phyloP scores from a whole-genome alignment of 1,284 basidiomycete genomes.

The Veloboletus limbatus region DNA sequence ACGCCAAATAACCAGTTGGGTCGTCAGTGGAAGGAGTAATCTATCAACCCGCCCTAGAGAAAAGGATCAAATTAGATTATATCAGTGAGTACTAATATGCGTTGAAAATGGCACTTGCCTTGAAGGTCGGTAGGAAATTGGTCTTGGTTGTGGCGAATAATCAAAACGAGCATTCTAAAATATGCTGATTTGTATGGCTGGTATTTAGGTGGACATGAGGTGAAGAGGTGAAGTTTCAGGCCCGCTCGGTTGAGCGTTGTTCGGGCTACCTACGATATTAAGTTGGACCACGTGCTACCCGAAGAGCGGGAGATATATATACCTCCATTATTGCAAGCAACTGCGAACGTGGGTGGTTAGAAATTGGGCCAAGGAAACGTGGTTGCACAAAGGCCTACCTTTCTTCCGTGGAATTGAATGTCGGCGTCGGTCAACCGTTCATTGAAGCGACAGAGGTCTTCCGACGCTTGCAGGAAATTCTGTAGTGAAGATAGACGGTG shows the following conservation, averaged over 20 bases:
- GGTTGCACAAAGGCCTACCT: slow-evolving; percentile 21
- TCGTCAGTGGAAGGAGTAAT: slow-evolving; percentile 30
- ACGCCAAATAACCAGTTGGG: slow-evolving; percentile 28
- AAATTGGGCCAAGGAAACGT: background rate
- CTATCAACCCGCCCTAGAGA: slow-evolving; percentile 28
- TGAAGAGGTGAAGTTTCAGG: slow-evolving; percentile 37
- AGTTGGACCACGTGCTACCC: slow-evolving; percentile 3
- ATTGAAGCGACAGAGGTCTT: slow-evolving; percentile 27
- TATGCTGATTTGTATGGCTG: slow-evolving; percentile 35
- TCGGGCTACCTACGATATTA: slow-evolving; percentile 31
- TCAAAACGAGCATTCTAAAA: slow-evolving; percentile 36
- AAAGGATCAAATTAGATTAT: slow-evolving; percentile 11
- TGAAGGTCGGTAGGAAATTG: slow-evolving; percentile 26
- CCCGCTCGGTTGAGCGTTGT: slow-evolving; percentile 33
- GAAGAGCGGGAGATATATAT: slow-evolving; percentile 8
- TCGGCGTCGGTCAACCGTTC: slow-evolving; percentile 23
- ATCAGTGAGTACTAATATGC: background rate
- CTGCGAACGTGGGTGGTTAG: slow-evolving; percentile 18
- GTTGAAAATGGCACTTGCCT: slow-evolving; percentile 20
- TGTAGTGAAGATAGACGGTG: slow-evolving; percentile 33
- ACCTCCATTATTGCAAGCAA: slow-evolving; percentile 34
- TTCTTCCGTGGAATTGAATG: slow-evolving; percentile 31
- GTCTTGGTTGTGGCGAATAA: slow-evolving; percentile 26
- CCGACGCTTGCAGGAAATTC: slow-evolving; percentile 34
- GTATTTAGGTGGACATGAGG: slow-evolving; percentile 32